phyloP scores from a whole-genome alignment of 2,329 filamentous ascomycete species.

The Knoxdaviesia capensis region DNA sequence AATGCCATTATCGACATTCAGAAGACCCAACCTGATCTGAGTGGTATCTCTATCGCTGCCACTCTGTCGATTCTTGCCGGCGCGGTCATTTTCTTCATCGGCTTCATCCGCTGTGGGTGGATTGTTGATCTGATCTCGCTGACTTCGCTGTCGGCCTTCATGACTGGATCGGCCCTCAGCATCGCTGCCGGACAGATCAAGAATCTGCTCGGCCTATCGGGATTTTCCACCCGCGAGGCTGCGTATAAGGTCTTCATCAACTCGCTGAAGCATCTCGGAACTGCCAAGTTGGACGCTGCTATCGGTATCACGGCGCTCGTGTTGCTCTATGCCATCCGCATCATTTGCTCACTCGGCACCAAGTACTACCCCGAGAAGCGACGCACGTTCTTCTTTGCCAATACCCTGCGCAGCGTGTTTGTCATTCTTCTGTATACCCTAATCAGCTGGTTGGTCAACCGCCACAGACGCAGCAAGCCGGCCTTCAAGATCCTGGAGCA shows the following conservation, averaged over 20 bases:
- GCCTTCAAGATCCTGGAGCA: slow-evolving; percentile 53
- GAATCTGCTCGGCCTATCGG: slow-evolving; percentile 57
- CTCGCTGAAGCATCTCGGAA: slow-evolving; percentile 50
- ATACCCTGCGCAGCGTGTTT: slow-evolving; percentile 75
- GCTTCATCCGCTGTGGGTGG: slow-evolving; percentile 64
- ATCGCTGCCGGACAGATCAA: slow-evolving; percentile 75
- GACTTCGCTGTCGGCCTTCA: slow-evolving; percentile 80
- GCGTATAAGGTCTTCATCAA: slow-evolving; percentile 76
- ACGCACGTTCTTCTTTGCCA: slow-evolving; percentile 75
- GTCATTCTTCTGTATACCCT: slow-evolving; percentile 83
- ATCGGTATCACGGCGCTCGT: slow-evolving; percentile 70
- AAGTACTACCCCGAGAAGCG: slow-evolving; percentile 48
- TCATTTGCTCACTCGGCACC: slow-evolving; percentile 40
- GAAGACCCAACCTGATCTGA: slow-evolving; percentile 32
- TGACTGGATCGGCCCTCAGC: slow-evolving; percentile 86
- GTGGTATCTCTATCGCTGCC: slow-evolving; percentile 51
- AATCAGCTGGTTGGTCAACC: slow-evolving; percentile 73
- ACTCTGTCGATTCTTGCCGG: slow-evolving; percentile 62
- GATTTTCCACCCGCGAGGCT: slow-evolving; percentile 53
- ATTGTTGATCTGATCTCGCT: slow-evolving; percentile 87
- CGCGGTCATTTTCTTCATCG: slow-evolving; percentile 56
- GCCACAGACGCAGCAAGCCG: slow-evolving; percentile 39
- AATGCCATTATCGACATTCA: slow-evolving; percentile 52
- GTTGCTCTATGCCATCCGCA: slow-evolving; percentile 60
- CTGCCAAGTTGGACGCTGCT: slow-evolving; percentile 56